These are phyloP conservation scores for Trypanosoma cruzi DNA, from an alignment of 208 protist genomes.

Conservation along the genomic window DNA sequence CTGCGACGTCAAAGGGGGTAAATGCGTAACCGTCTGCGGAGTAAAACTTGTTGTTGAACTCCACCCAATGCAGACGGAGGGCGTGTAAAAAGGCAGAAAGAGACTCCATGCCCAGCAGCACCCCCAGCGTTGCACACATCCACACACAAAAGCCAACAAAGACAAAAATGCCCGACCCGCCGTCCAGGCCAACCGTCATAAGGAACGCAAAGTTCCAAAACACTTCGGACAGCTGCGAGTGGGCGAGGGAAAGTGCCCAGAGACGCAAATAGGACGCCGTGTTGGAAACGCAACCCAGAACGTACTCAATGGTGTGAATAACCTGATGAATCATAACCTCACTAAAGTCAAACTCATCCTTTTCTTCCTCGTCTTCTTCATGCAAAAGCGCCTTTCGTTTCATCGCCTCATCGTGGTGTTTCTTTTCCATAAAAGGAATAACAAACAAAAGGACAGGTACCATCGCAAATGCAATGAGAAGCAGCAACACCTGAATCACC, in stretches of 20 bases:
- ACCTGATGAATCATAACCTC: constrained; percentile 97
- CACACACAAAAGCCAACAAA: constrained; percentile 95
- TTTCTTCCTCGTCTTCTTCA: constrained; percentile 42
- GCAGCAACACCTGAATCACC: constrained; percentile 78
- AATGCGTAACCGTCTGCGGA: constrained; percentile 93
- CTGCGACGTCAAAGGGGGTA: constrained; percentile 86
- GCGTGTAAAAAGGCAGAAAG: constrained; percentile 99
- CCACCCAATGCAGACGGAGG: constrained; percentile 97
- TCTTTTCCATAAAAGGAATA: constrained; percentile 78
- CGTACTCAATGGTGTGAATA: constrained; percentile 99
- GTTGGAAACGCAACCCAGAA: constrained; percentile 99
- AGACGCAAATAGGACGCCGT: constrained; percentile 99
- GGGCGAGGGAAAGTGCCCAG: constrained; percentile 99
- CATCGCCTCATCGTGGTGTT: constrained; percentile 41
- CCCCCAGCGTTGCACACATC: constrained; percentile 95
- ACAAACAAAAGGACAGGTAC: constrained; percentile 87
- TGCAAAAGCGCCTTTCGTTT: background rate
- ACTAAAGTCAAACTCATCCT: constrained; percentile 91
- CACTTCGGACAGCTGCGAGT: constrained; percentile 96
- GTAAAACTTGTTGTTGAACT: constrained; percentile 99
- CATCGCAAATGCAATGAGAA: constrained; percentile 70
- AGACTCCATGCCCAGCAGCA: constrained; percentile 98
- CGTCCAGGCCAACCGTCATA: constrained; percentile 61
- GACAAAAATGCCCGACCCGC: constrained; percentile 67
- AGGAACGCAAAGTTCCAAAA: constrained; percentile 90